A percentile compares a stretch with the other conserved stretches of the same genome.
Evolutionary conservation across 1,284 basidiomycete genomes (phyloP).

Genomic region (Fomitiporia mediterranea): DNA sequence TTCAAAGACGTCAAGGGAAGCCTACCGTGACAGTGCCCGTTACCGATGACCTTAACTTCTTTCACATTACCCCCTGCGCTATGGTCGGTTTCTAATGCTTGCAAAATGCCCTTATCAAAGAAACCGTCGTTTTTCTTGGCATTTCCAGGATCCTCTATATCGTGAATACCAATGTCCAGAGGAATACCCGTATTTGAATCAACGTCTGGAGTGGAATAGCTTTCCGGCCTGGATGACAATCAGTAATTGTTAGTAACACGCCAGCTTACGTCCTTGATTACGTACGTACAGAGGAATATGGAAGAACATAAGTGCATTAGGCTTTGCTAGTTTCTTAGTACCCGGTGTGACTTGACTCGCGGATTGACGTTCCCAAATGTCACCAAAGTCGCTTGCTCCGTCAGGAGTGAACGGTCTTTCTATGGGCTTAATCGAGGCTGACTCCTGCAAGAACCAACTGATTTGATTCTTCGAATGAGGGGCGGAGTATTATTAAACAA

Average conservation of each 20-base stretch:
- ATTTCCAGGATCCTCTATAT: conserved; percentile 55
- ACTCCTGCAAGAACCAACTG: conserved; percentile 83
- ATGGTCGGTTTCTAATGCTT: conserved; percentile 61
- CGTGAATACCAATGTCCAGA: conserved; percentile 64
- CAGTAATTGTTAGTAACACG: conserved; percentile 17
- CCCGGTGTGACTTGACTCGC: conserved; percentile 51
- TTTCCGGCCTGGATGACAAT: conserved; percentile 46
- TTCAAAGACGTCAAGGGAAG: conserved; percentile 10
- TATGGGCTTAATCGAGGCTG: conserved; percentile 63
- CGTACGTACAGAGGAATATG: conserved; percentile 83
- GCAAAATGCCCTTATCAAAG: conserved; percentile 72
- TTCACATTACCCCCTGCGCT: conserved; percentile 42
- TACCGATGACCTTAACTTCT: conserved; percentile 81
- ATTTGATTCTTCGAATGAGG: conserved; percentile 58
- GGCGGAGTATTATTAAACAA: conserved; percentile 2
- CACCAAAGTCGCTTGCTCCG: conserved; percentile 59
- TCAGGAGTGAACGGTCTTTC: conserved; percentile 80
- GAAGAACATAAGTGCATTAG: conserved; percentile 93
- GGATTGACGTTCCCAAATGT: conserved; percentile 52
- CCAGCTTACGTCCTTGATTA: conserved; percentile 14
- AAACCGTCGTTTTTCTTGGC: conserved; percentile 76
- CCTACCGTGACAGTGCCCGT: conserved; percentile 83
- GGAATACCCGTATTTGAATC: conserved; percentile 50
- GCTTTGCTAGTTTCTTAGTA: conserved; percentile 67
- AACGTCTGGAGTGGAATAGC: conserved; percentile 53